Evolutionary conservation across 805 yeast species (phyloP), one percentile per base, ranked within the genome.

Genomic region (Saturnispora quitensis): DNA sequence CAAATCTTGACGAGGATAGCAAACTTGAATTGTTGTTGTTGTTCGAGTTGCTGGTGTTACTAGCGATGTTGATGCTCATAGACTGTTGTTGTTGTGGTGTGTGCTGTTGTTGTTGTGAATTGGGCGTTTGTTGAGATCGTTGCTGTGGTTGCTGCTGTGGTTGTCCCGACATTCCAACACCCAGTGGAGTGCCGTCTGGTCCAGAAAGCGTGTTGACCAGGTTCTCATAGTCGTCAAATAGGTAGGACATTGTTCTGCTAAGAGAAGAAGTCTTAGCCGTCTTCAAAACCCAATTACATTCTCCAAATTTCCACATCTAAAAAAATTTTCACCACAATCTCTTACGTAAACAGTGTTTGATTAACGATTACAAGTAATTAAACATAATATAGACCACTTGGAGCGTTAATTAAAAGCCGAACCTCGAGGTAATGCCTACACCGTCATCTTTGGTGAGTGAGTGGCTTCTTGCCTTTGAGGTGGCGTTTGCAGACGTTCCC

Each of bases 1-100:
- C 56, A 25, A 60, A 54, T 50, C 62, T 50, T 5, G 58, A 49
- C 9, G 44, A 40, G 3, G 44, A 40, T 24, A 40, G 25, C n/a
- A 24, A 40, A 9, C 22, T 40, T 24, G 44, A 40, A 40, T 40
- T 40, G 6, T n/a, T 27, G 10, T 24, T 17, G 18, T 22, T 40
- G 22, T 12, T 48, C 47, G 45, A 34, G 50, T 13, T 47, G 53
- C 20, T 45, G 45, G 18, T 40, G 22, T 31, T 31, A 13, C 34
- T 31, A 13, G 34, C 34, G 15, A 31, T 31, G 3, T 31, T 31
- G 34, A 40, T 35, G n/a, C 13, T 25, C 27, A 40, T 36, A 6
- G 45, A 48, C 34, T 25, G 24, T 33, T 50, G 52, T 22, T 31
- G 28, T 13, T 50, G 45, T 40, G 24, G 38, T 33, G 33, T 42